Evolutionary conservation across 768 basidiomycete genomes (phyloP), one percentile per base, ranked within the genome.

Genomic region (Suillus clintonianus): DNA sequence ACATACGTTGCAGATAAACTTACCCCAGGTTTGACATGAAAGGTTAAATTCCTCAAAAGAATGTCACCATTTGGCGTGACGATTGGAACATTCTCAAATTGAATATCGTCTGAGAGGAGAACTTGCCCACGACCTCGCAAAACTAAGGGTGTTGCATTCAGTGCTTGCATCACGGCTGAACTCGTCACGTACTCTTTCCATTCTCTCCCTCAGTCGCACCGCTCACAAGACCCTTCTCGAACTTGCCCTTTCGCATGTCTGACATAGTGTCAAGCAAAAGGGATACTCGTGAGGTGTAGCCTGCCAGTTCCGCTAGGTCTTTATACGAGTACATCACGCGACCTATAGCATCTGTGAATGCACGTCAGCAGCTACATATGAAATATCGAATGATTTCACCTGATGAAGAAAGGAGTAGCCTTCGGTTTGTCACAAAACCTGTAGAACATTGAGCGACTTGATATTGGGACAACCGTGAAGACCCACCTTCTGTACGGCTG

Each of bases 271-370:
- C 92, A 10, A 99, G 83, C 1, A 98, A 83, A 50, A 89, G 85
- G 37, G 91, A 89, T 1, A 99, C 97, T 15, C 97, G 88, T 1
- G 94, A 86, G 3, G 97, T 98, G 74, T 97, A 98, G 13, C 97
- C 97, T 4, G 97, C 95, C 39, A 99, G 86, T 73, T 99, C 97
- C 5, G 94, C 88, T 5, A 99, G 82, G 73, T 99, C 96, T 76
- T 97, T 98, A 80, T 97, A 98, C 4, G 94, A 95, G 74, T 96
- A 97, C 94, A 99, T 95, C 34, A 97, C 88, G 22, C 96, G 86
- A 37, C 95, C 95, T 69, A 98, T 92, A 1, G 97, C 97, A 79
- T 99, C 97, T 87, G 67, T 63, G 22, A 63, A 42, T 64, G 15
- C 27, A 47, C 48, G 36, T 37, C 36, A 32, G 8, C 19, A 53